Base-by-base conservation (phyloP, 2,329 filamentous ascomycete genomes). In the Fusarium paranaense region DNA sequence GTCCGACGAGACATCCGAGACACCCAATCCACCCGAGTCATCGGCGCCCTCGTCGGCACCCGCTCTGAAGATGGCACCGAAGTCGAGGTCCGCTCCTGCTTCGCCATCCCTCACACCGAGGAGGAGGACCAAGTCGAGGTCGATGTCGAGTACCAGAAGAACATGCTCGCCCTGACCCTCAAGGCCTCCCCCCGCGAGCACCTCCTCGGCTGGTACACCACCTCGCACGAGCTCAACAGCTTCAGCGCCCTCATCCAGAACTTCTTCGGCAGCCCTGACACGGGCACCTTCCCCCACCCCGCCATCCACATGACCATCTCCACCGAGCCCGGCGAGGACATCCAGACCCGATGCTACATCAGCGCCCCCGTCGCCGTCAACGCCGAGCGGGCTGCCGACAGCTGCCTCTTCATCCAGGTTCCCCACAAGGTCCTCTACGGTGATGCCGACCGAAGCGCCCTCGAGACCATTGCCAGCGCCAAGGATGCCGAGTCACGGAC, bases 141-240 rank as follows among this genome's bases (percentile, higher is more conserved):
- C 75, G 97, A 99, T 83, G 97, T 99, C 90, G 97, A 99, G 86
- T 99, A 98, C 86, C 97, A 99, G 87, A 98, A 98, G 90, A 95
- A 96, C 85, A 99, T 99, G 97, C 92, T 98, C 67, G 93, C 94
- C 69, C 88, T 99, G 79, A 96, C 98, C 83, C 91, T 98, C 78
- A 96, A 96, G 86, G 96, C 95, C 67, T 94, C 95, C 84, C 97
- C 97, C 60, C 94, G 95, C 85, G 97, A 99, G 86, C 91, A 95
- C 64, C 90, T 99, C 68, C 93, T 99, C 72, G 97, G 97, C 81
- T 99, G 97, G 97, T 99, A 99, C 87, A 97, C 97, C 74, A 99
- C 97, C 59, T 95, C 94, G 81, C 93, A 94, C 83, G 96, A 98
- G 86, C 91, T 99, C 81, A 98, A 99, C 91, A 97, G 93, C 83